Conservation (phyloP, 176 grass and related monocot species). For the Cocos nucifera region DNA sequence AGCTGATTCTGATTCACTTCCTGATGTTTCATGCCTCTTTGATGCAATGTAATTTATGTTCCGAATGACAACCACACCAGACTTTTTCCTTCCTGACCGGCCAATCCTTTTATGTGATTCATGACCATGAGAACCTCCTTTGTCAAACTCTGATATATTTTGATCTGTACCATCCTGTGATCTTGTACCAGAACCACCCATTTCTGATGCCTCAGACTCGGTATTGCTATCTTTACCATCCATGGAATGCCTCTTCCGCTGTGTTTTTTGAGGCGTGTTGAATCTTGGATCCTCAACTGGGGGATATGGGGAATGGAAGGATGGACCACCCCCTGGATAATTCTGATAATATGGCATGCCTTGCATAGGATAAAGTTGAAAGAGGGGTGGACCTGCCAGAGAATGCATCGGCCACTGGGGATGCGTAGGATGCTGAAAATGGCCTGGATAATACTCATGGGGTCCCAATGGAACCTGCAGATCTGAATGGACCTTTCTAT, state of each 20-base stretch:
- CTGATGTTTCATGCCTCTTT: conserved; percentile 51
- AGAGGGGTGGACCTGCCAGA: conserved; percentile 33
- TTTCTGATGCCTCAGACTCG: conserved; percentile 33
- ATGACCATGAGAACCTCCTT: conserved; percentile 41
- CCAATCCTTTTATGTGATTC: conserved; percentile 62
- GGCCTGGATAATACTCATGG: conserved; percentile 34
- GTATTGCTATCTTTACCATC: conserved; percentile 37
- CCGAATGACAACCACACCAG: conserved; percentile 65
- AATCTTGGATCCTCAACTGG: conserved; percentile 56
- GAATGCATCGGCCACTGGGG: conserved; percentile 87
- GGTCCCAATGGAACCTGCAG: neutral
- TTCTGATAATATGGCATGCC: conserved; percentile 80
- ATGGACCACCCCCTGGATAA: conserved; percentile 48
- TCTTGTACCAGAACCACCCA: neutral
- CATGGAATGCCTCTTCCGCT: conserved; percentile 50
- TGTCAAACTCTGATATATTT: conserved; percentile 34
- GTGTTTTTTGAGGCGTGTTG: conserved; percentile 38
- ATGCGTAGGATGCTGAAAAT: conserved; percentile 54
- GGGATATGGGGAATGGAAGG: conserved; percentile 58
- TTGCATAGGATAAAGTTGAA: conserved; percentile 72
- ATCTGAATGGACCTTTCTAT: conserved; percentile 7
- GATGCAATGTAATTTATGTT: conserved; percentile 78
- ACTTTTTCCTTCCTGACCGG: conserved; percentile 66
- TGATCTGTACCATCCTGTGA: conserved; percentile 25
- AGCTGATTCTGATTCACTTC: conserved; percentile 47